Percentiles rank a stretch among this genome's conserved stretches.
These are phyloP conservation scores for Musa troglodytarum DNA, from an alignment of 176 grass and related monocot genomes.

Conservation along the genomic window DNA sequence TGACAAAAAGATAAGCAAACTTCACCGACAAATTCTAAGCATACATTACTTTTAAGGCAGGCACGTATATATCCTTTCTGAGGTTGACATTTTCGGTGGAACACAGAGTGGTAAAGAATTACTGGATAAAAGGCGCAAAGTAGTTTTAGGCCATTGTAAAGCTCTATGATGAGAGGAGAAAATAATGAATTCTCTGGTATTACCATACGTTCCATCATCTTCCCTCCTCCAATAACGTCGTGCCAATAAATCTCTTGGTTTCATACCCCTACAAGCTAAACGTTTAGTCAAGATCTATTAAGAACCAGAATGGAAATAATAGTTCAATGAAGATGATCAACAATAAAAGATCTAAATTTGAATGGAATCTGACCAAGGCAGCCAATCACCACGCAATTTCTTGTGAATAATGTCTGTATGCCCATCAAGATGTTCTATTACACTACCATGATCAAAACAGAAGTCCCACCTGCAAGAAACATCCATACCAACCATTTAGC, in stretches of 20 bases:
- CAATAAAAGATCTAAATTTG: not conserved
- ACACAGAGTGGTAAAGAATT: conserved; percentile 94
- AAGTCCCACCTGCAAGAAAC: conserved; percentile 39
- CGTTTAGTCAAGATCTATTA: not conserved
- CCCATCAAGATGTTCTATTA: conserved; percentile 18
- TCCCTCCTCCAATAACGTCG: conserved; percentile 26
- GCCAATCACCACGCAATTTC: conserved; percentile 25
- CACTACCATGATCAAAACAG: conserved; percentile 8
- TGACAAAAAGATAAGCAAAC: not conserved
- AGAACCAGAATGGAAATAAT: not conserved
- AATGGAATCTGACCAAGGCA: conserved; percentile 18
- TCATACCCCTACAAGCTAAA: conserved; percentile 17
- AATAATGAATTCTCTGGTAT: not conserved
- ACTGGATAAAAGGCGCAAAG: conserved; percentile 36
- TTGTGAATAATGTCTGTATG: conserved; percentile 29
- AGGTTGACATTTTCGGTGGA: conserved; percentile 67
- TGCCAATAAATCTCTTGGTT: conserved; percentile 16
- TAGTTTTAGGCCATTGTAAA: conserved; percentile 7
- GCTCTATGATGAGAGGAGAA: not conserved
- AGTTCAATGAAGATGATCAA: not conserved
- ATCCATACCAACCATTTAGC: not conserved
- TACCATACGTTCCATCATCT: conserved; percentile 29
- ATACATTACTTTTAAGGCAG: conserved; percentile 99
- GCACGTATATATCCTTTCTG: conserved; percentile 78
- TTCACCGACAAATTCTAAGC: conserved; percentile 24